Conservation (phyloP, 2,329 filamentous ascomycete genomes). For the Blumeriella jaapii region DNA sequence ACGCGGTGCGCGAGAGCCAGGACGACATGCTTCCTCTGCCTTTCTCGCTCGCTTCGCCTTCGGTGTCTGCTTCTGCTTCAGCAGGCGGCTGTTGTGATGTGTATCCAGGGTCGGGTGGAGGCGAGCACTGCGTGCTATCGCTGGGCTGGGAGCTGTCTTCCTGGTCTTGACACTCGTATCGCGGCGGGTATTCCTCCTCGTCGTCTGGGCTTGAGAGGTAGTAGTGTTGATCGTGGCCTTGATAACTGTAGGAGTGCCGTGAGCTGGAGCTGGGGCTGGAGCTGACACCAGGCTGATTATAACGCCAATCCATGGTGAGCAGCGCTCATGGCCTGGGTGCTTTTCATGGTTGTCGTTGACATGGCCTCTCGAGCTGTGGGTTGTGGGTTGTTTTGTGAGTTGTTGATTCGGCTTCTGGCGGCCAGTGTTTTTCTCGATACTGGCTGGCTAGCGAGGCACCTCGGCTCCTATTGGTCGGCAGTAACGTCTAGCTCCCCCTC, state of each 20-base stretch:
- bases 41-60: not conserved
- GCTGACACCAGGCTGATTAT: constrained; percentile 9
- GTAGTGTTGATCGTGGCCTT: constrained; percentile 1
- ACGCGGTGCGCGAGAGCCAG: constrained; percentile 19
- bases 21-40: constrained; percentile 18
- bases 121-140: too few relatives aligned
- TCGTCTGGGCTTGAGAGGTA: constrained; percentile 7
- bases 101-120: too few relatives aligned
- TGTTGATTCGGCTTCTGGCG: not conserved
- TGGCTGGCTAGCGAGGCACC: too few relatives aligned
- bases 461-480: too few relatives aligned
- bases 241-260: too few relatives aligned
- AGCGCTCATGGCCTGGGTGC: constrained; percentile 7
- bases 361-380: too few relatives aligned
- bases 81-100: too few relatives aligned
- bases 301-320: constrained; percentile 15
- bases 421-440: constrained; percentile 1
- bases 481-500: too few relatives aligned
- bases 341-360: constrained; percentile 3
- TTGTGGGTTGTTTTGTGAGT: too few relatives aligned
- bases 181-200: constrained; percentile 6
- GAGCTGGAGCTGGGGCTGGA: too few relatives aligned
- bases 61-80: too few relatives aligned
- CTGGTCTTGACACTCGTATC: too few relatives aligned
- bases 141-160: not conserved